phyloP scores from a whole-genome alignment of 1,139 yeast species.

The Geotrichum phurueaensis region DNA sequence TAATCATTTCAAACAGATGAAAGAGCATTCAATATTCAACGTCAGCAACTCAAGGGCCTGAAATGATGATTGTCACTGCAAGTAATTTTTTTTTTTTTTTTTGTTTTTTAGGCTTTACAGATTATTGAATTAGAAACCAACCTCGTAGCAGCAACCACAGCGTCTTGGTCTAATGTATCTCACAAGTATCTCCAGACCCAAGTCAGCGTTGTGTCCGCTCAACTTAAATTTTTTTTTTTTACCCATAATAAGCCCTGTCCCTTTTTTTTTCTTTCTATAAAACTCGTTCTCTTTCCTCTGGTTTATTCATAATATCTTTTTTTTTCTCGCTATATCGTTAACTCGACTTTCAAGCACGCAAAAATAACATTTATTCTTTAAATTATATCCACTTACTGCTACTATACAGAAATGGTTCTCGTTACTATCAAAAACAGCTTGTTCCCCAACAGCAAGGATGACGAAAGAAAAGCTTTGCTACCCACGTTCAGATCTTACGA shows the following conservation, averaged over 20 bases:
- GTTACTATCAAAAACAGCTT: conserved; percentile 33
- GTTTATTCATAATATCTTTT: background rate
- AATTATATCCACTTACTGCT: too few species aligned
- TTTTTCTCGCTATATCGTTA: background rate
- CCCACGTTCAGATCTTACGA: conserved; percentile 29
- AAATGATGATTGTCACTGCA: too few species aligned
- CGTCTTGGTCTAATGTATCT: background rate
- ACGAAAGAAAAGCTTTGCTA: conserved; percentile 27
- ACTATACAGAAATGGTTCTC: conserved; percentile 28
- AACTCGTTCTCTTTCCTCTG: background rate
- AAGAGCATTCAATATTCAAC: too few species aligned
- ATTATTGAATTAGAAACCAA: too few species aligned
- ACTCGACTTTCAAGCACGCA: too few species aligned
- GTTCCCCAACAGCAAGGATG: conserved; percentile 17
- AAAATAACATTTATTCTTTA: background rate
- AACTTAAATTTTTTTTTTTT: background rate
- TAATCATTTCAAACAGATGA: too few species aligned
- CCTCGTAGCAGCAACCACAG: background rate
- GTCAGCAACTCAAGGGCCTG: too few species aligned
- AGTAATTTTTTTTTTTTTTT: too few species aligned
- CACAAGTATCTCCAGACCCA: background rate
- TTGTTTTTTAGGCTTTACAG: too few species aligned
- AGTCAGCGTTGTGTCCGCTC: background rate
- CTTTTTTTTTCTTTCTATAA: background rate
- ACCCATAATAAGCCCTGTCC: background rate